Evolutionary conservation across 148 eudicot species (phyloP).

Genomic region (Rhododendron simsii): DNA sequence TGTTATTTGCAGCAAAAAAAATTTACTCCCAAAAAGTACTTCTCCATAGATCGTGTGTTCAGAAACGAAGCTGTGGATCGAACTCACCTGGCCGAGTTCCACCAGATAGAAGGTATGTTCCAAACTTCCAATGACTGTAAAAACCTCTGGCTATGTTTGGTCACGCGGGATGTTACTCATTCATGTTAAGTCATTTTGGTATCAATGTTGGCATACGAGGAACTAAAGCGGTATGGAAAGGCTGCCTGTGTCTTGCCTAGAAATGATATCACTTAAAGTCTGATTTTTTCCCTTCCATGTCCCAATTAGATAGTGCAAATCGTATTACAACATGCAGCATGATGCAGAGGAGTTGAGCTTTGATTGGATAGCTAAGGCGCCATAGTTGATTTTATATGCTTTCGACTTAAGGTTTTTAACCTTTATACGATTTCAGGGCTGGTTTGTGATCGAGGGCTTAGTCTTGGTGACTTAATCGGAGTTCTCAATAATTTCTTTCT

Average conservation of each 20-base stretch:
- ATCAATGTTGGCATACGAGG: background rate
- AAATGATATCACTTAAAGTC: background rate
- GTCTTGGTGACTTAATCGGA: conserved; percentile 90
- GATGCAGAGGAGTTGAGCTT: background rate
- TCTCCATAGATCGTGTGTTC: conserved; percentile 91
- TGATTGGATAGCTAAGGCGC: background rate
- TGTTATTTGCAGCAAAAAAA: conserved; percentile 34
- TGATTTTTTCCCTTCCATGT: background rate
- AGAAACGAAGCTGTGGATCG: conserved; percentile 99
- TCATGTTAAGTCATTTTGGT: background rate
- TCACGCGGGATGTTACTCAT: background rate
- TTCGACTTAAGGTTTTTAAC: background rate
- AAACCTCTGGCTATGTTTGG: background rate
- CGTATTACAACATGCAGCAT: background rate
- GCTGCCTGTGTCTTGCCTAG: background rate
- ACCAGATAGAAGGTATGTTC: conserved; percentile 84
- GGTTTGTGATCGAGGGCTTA: conserved; percentile 85
- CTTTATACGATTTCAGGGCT: conserved; percentile 47
- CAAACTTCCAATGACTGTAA: background rate
- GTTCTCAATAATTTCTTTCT: conserved; percentile 83
- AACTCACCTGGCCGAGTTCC: conserved; percentile 96
- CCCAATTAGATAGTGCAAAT: background rate
- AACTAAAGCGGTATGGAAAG: background rate
- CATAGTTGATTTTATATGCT: background rate
- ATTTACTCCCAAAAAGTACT: conserved; percentile 77